Conservation (phyloP, 2,329 filamentous ascomycete species). For the Albifimbria verrucaria region DNA sequence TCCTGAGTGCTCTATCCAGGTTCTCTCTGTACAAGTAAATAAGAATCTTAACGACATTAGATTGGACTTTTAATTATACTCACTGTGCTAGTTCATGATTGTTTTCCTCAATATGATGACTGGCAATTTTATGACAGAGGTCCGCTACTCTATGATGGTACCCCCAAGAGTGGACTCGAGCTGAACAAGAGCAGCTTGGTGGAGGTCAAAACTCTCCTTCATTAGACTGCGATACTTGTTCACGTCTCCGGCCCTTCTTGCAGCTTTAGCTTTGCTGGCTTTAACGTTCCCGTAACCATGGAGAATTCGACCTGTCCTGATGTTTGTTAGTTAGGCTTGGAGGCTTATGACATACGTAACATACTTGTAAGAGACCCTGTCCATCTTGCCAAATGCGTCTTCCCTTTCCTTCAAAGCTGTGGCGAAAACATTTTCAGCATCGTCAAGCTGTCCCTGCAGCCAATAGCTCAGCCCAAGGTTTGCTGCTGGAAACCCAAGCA, state of each 20-base stretch:
- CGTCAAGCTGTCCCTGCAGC: neutral
- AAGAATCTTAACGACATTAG: neutral
- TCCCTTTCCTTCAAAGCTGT: neutral
- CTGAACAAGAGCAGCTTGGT: neutral
- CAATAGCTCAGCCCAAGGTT: neutral
- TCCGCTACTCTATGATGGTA: neutral
- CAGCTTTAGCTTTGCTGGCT: neutral
- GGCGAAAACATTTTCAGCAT: neutral
- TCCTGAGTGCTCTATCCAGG: neutral
- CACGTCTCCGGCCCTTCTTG: neutral
- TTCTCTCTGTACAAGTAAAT: neutral
- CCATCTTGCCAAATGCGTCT: neutral
- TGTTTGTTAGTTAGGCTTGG: neutral
- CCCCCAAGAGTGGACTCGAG: neutral
- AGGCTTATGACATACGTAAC: neutral
- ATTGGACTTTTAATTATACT: neutral
- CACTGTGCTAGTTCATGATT: neutral
- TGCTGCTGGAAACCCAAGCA: neutral
- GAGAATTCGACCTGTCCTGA: neutral
- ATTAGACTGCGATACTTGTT: neutral
- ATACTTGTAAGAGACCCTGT: neutral
- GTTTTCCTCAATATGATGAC: neutral
- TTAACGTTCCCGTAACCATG: neutral
- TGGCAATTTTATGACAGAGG: neutral
- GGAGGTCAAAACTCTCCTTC: neutral